phyloP scores from a whole-genome alignment of 306 rosid species.

The Vigna hirtella region DNA sequence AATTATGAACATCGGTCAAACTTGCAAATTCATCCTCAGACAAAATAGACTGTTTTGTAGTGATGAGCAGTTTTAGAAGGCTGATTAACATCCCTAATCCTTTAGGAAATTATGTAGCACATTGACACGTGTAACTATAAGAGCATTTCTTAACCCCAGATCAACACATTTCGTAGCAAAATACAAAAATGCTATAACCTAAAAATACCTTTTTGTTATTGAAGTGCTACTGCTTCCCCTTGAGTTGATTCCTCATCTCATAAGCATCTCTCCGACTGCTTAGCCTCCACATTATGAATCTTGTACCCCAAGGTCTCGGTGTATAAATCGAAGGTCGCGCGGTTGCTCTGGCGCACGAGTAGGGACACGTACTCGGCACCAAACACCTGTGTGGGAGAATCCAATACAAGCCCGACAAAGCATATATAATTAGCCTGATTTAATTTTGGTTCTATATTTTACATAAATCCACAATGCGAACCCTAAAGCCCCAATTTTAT shows the following conservation, averaged over 20 bases:
- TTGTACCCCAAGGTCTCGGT: constrained; percentile 83
- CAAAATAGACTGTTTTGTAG: constrained; percentile 22
- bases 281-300: constrained; percentile 94
- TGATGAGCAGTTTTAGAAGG: neutral
- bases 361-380: constrained; percentile 93
- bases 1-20: neutral
- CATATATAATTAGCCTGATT: neutral
- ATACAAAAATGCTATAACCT: too few relatives aligned
- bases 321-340: constrained; percentile 86
- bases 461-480: too few relatives aligned
- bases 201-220: too few relatives aligned
- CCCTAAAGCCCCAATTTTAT: too few relatives aligned
- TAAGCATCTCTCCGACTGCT: constrained; percentile 97
- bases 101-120: neutral
- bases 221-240: constrained; percentile 69
- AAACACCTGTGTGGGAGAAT: constrained; percentile 56
- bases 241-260: constrained; percentile 95
- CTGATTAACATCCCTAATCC: neutral
- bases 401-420: neutral
- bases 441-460: too few relatives aligned
- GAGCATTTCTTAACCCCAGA: too few relatives aligned
- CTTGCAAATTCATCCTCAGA: neutral
- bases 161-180: too few relatives aligned
- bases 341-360: constrained; percentile 91
- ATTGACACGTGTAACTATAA: too few relatives aligned